Evolutionary conservation across 345 rosid genomes (phyloP).

Genomic region (Euphorbia lathyris): DNA sequence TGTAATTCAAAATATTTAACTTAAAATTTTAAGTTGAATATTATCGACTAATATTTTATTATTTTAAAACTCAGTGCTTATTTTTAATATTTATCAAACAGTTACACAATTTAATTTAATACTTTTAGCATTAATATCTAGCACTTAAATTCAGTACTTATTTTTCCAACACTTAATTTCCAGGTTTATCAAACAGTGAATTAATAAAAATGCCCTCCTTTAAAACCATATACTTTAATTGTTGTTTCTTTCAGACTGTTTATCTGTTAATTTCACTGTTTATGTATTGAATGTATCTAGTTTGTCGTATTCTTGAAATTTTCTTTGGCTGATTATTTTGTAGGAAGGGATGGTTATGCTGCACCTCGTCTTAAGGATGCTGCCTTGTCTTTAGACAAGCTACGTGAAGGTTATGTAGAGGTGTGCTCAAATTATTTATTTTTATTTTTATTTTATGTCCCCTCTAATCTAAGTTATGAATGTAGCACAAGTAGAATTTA

Average conservation of each 20-base stretch:
- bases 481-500: background rate
- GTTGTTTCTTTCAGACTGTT: background rate
- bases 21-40: too few species aligned
- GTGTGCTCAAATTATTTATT: slow-evolving; percentile 28
- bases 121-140: too few species aligned
- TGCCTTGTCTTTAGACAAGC: slow-evolving; percentile 66
- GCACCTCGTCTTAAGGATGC: slow-evolving; percentile 99
- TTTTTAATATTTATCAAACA: too few species aligned
- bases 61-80: too few species aligned
- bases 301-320: background rate
- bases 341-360: slow-evolving; percentile 92
- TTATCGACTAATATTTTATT: too few species aligned
- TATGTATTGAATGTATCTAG: background rate
- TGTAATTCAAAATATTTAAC: too few species aligned
- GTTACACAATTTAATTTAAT: too few species aligned
- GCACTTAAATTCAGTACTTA: too few species aligned
- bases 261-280: background rate
- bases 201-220: background rate
- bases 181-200: too few species aligned
- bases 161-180: too few species aligned
- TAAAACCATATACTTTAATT: background rate
- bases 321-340: slow-evolving; percentile 2
- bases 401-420: slow-evolving; percentile 92
- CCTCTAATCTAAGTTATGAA: background rate
- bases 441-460: background rate